These are phyloP conservation scores for Acanthamoeba rhysodes DNA, from an alignment of 208 protist genomes.

Conservation along the genomic window DNA sequence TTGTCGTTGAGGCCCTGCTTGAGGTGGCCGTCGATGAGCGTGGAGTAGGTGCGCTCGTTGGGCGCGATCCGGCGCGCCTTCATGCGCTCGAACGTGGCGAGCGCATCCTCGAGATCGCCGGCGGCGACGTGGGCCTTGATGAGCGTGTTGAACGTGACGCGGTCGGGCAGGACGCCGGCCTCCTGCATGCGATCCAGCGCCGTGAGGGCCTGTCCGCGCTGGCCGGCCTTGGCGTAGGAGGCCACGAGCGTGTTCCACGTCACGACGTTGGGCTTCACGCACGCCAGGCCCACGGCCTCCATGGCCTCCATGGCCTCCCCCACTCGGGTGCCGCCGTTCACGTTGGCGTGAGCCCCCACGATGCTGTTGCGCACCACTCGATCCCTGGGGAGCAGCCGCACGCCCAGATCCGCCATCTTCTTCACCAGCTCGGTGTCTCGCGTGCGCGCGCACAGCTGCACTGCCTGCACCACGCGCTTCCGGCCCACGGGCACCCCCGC, in stretches of 20 bases:
- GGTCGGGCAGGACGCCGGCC: background rate
- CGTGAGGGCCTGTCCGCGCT: conserved; percentile 12
- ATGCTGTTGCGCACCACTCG: conserved; percentile 10
- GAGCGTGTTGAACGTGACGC: conserved; percentile 25
- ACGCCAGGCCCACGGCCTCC: background rate
- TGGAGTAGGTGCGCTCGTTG: conserved; percentile 16
- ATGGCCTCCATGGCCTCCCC: background rate
- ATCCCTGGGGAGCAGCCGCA: background rate
- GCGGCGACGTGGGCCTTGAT: conserved; percentile 16
- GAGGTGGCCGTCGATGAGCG: conserved; percentile 23
- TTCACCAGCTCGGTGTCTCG: conserved; percentile 8
- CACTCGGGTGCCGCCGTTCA: background rate
- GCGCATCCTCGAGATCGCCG: background rate
- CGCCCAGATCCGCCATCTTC: background rate
- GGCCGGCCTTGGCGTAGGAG: background rate
- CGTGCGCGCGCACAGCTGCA: conserved; percentile 12
- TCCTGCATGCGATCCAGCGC: conserved; percentile 31
- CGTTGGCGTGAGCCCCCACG: background rate
- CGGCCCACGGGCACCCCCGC: background rate
- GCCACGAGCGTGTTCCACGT: conserved; percentile 24
- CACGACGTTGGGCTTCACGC: background rate
- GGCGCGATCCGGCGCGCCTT: conserved; percentile 11
- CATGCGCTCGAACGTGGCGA: conserved; percentile 19
- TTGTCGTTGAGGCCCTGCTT: background rate
- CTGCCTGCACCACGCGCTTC: background rate